Conservation (phyloP, 2,329 filamentous ascomycete genomes). For the Ophiostoma himal-ulmi region DNA sequence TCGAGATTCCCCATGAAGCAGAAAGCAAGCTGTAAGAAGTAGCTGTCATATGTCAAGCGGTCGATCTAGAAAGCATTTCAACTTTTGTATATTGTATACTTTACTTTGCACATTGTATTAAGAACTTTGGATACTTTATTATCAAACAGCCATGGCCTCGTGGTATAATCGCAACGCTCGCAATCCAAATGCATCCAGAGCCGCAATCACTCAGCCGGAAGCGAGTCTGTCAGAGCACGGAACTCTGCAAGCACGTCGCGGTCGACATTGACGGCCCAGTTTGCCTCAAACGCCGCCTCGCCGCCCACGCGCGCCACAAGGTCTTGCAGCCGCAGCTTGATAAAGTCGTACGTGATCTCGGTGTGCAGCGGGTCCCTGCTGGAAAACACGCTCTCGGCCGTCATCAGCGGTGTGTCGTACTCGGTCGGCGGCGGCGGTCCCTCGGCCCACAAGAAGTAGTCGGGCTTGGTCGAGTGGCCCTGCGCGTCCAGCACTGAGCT, state of each 20-base stretch:
- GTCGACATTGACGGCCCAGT: conserved; percentile 71
- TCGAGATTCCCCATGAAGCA: conserved; percentile 68
- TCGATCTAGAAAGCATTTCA: neutral
- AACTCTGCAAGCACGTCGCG: conserved; percentile 64
- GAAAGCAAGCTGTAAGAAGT: conserved; percentile 47
- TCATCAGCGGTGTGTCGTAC: conserved; percentile 52
- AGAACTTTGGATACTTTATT: neutral
- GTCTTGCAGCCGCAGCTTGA: conserved; percentile 55
- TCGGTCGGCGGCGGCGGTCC: conserved; percentile 36
- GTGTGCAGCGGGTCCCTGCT: conserved; percentile 62
- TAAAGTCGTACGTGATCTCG: conserved; percentile 58
- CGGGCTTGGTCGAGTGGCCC: conserved; percentile 46
- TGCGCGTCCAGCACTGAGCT: conserved; percentile 61
- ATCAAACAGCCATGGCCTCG: neutral
- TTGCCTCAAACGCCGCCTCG: conserved; percentile 57
- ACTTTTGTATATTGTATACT: neutral
- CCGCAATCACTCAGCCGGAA: neutral
- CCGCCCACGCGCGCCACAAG: conserved; percentile 58
- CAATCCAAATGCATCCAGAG: too few species aligned
- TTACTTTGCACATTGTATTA: neutral
- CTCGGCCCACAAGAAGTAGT: conserved; percentile 47
- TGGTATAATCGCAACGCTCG: neutral
- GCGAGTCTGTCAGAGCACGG: conserved; percentile 33
- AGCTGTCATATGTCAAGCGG: neutral
- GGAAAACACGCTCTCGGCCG: conserved; percentile 48